phyloP scores from a whole-genome alignment of 768 basidiomycete genomes.

The Dictyophora rubrovolvata region DNA sequence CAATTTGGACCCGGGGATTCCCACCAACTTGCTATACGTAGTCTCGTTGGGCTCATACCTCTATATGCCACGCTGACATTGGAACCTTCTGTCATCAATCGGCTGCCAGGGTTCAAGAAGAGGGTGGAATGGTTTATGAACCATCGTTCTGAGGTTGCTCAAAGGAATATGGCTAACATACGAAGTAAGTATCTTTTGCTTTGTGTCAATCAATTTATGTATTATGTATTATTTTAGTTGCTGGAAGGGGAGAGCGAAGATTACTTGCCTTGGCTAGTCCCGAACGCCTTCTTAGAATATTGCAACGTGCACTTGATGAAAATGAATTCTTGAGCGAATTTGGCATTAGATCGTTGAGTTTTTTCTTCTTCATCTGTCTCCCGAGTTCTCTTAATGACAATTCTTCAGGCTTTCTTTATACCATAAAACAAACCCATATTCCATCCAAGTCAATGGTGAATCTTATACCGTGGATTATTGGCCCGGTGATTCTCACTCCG shows the following conservation, averaged over 20 bases:
- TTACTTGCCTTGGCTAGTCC: conserved; percentile 86
- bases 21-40: conserved; percentile 88
- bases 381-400: background rate
- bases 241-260: conserved; percentile 76
- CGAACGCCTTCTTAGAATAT: conserved; percentile 76
- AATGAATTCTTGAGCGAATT: conserved; percentile 93
- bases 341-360: conserved; percentile 88
- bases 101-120: conserved; percentile 97
- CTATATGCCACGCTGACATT: conserved; percentile 91
- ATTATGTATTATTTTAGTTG: conserved; percentile 12
- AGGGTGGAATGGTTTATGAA: conserved; percentile 98
- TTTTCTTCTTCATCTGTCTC: background rate
- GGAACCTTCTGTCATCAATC: conserved; percentile 79
- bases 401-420: conserved; percentile 64
- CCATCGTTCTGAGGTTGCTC: conserved; percentile 78
- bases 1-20: conserved; percentile 72
- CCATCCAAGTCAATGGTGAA: conserved; percentile 88
- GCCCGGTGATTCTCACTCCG: conserved; percentile 95
- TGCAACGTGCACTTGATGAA: conserved; percentile 97
- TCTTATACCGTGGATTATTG: conserved; percentile 91
- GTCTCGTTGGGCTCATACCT: conserved; percentile 95
- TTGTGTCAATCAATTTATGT: background rate
- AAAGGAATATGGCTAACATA: conserved; percentile 95
- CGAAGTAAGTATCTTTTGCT: conserved; percentile 24
- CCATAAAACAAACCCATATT: conserved; percentile 90